Evolutionary conservation across 1,284 basidiomycete species (phyloP), one percentile per base, ranked within the genome.

Genomic region (Heterobasidion annosum): DNA sequence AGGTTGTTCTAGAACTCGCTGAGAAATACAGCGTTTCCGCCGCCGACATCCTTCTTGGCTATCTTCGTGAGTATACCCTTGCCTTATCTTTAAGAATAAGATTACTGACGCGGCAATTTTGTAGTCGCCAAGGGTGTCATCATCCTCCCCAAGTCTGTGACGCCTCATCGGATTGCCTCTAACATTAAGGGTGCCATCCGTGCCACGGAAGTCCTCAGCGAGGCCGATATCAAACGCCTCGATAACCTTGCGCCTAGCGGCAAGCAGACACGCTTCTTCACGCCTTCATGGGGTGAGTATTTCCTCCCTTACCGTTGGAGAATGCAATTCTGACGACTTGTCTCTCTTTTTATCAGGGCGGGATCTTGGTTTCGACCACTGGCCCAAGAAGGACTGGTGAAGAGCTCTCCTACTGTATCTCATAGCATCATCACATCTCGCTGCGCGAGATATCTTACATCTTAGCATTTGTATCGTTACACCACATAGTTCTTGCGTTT

Each of bases 71-170:
- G 78, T 68, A 12, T 43, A 43, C 8, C 15, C 40, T 32, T 40
- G 8, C 18, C 50, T 32, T 8, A 51, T 47, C 3, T 47, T 47
- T 2, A 10, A 10, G 10, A 47, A 19, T 10, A 3, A 16, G 45
- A 16, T 18, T 13, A 18, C 8, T 47, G 15, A 16, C 9, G 32
- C 48, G 34, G 10, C 13, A 6, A 25, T 63, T 65, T 56, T 60
- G 51, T 52, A 85, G 85, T 87, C 54, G 72, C 76, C 9, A 87
- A 85, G 66, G 78, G 78, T 50, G 73, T 82, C 54, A 75, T 88
- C 33, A 79, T 82, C 33, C 75, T 93, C 34, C 82, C 88, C 10
- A 91, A 91, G 71, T 90, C 82, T 25, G 88, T 91, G 51, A 93
- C 82, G 0, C 80, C 82, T 37, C 66, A 75, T 42, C 83, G 93